Conservation (phyloP, 2,329 filamentous ascomycete genomes). For the Sporothrix dimorphospora region DNA sequence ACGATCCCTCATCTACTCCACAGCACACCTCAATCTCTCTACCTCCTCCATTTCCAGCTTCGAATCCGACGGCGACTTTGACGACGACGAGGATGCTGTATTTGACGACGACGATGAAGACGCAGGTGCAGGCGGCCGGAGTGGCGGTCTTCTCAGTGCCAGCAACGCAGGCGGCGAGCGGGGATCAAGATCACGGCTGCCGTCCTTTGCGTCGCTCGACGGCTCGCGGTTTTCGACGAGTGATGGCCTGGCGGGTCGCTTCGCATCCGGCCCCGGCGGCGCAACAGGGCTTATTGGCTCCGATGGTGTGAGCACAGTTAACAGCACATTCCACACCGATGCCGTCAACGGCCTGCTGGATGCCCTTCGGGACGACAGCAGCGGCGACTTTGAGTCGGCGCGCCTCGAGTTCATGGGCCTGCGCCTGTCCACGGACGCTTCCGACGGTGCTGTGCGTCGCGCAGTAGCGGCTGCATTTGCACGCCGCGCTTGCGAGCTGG, state of each 20-base stretch:
- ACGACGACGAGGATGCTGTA: slow-evolving; percentile 64
- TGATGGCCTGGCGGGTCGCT: slow-evolving; percentile 13
- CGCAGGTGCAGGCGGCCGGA: slow-evolving; percentile 36
- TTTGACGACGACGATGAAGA: slow-evolving; percentile 38
- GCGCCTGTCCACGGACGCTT: slow-evolving; percentile 88
- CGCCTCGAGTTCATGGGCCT: slow-evolving; percentile 92
- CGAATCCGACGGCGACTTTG: slow-evolving; percentile 61
- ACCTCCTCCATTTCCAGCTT: slow-evolving; percentile 61
- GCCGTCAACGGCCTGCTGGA: slow-evolving; percentile 87
- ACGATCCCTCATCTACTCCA: slow-evolving; percentile 58
- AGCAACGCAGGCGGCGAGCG: slow-evolving; percentile 31
- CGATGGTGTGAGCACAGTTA: slow-evolving; percentile 44
- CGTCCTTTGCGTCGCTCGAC: slow-evolving; percentile 75
- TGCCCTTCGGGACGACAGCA: slow-evolving; percentile 72
- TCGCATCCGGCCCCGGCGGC: slow-evolving; percentile 7
- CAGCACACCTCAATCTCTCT: slow-evolving; percentile 57
- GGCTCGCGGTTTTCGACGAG: slow-evolving; percentile 52
- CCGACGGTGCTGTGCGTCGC: slow-evolving; percentile 82
- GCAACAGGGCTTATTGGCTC: neutral
- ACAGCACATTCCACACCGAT: slow-evolving; percentile 76
- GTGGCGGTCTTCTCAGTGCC: slow-evolving; percentile 36
- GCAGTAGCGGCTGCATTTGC: slow-evolving; percentile 86
- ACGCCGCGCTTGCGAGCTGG: slow-evolving; percentile 74
- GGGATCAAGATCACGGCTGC: slow-evolving; percentile 63
- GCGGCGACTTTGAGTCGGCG: slow-evolving; percentile 76